phyloP scores from a whole-genome alignment of 805 yeast species.

The Komagataella pastoris region DNA sequence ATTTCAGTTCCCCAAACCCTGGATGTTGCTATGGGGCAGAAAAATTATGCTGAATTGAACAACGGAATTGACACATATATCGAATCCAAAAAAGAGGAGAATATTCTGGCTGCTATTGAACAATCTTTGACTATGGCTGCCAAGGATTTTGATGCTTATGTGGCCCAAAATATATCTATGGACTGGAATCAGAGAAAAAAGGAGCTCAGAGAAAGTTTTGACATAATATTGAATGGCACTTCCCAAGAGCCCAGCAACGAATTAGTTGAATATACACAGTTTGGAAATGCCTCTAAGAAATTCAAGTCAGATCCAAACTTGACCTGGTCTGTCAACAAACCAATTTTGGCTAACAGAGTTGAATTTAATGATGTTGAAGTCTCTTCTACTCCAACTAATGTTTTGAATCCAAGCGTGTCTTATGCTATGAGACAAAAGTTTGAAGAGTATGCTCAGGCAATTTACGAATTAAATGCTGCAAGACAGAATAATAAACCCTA shows the following conservation, averaged over 20 bases:
- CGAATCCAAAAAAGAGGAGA: constrained; percentile 66
- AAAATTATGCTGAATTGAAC: background rate
- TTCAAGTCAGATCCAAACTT: background rate
- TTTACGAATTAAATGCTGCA: constrained; percentile 58
- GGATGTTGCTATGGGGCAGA: background rate
- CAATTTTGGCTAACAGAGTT: constrained; percentile 14
- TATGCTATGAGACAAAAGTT: constrained; percentile 36
- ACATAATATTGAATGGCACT: constrained; percentile 29
- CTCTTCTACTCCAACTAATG: constrained; percentile 5
- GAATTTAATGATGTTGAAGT: constrained; percentile 16
- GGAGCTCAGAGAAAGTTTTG: constrained; percentile 61
- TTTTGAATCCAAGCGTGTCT: constrained; percentile 21
- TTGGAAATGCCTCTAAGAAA: background rate
- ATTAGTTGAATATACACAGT: background rate
- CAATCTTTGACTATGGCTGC: constrained; percentile 63
- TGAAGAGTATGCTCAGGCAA: constrained; percentile 61
- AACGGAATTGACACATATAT: constrained; percentile 42
- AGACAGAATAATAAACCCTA: constrained; percentile 40
- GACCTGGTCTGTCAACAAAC: constrained; percentile 5
- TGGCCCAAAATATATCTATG: constrained; percentile 55
- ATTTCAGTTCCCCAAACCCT: constrained; percentile 12
- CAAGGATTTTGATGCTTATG: constrained; percentile 68
- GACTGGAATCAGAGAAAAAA: constrained; percentile 80
- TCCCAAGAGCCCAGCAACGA: background rate
- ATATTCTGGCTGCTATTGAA: constrained; percentile 70